A percentile compares a stretch with the other conserved stretches of the same genome.
Evolutionary conservation across 768 basidiomycete species (phyloP).

Genomic region (Lactarius psammicola): DNA sequence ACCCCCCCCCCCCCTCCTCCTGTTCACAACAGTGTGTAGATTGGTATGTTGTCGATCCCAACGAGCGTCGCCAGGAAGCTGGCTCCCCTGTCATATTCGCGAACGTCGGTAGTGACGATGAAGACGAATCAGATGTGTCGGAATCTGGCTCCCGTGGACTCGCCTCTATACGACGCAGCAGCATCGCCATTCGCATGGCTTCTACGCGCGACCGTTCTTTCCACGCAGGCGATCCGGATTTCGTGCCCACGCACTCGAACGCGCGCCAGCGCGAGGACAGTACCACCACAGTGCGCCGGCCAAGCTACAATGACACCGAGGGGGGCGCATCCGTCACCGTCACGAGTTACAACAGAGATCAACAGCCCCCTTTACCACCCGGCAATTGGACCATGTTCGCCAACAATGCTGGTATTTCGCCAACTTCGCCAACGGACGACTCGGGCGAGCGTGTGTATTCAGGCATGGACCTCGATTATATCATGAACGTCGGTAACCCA

Average conservation of each 20-base stretch:
- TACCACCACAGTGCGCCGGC: constrained; percentile 18
- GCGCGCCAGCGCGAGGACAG: constrained; percentile 21
- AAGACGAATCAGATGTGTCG: constrained; percentile 24
- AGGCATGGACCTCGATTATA: constrained; percentile 25
- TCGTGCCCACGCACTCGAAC: not conserved
- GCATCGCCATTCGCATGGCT: constrained; percentile 21
- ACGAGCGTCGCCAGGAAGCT: constrained; percentile 21
- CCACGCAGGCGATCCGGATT: not conserved
- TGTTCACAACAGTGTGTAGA: constrained; percentile 17
- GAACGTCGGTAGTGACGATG: constrained; percentile 14
- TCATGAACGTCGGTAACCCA: constrained; percentile 18
- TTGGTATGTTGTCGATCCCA: constrained; percentile 21
- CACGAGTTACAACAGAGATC: constrained; percentile 3
- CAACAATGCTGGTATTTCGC: not conserved
- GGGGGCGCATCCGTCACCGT: not conserved
- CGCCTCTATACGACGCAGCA: constrained; percentile 20
- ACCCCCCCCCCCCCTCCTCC: not conserved
- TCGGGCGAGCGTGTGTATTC: constrained; percentile 20
- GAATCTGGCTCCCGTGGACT: constrained; percentile 17
- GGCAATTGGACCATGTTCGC: constrained; percentile 24
- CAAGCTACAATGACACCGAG: not conserved
- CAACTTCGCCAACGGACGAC: not conserved
- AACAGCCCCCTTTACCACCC: constrained; percentile 19
- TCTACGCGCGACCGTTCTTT: constrained; percentile 13
- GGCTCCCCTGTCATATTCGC: constrained; percentile 25